These are phyloP conservation scores for Solanum dulcamara DNA, from an alignment of 257 asterid genomes.

Conservation along the genomic window DNA sequence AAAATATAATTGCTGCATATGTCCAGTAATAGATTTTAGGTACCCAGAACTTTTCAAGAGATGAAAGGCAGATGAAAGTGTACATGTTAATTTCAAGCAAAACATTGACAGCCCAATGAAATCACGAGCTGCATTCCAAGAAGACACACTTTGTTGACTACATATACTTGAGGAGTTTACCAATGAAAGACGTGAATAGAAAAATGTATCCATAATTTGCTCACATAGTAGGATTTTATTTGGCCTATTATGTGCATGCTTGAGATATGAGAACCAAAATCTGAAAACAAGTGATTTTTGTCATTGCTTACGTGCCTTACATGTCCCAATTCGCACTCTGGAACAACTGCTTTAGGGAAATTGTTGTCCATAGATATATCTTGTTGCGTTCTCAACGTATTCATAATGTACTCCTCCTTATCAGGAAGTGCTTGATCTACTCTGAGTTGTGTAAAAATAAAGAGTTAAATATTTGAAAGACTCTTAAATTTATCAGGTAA, in stretches of 20 bases:
- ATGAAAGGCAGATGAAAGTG: neutral
- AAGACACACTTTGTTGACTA: neutral
- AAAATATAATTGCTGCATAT: neutral
- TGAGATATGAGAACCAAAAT: neutral
- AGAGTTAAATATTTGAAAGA: neutral
- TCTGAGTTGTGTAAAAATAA: neutral
- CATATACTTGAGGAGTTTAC: neutral
- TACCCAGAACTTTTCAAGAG: neutral
- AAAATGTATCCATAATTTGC: neutral
- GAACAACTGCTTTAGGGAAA: neutral
- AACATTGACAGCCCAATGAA: neutral
- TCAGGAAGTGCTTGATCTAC: neutral
- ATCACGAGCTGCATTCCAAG: neutral
- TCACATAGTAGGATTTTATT: neutral
- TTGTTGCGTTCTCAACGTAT: neutral
- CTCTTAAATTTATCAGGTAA: neutral
- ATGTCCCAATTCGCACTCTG: neutral
- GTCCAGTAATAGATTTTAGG: neutral
- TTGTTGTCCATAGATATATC: neutral
- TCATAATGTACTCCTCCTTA: neutral
- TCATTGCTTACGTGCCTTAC: neutral
- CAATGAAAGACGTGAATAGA: neutral
- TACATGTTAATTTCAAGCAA: neutral
- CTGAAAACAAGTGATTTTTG: neutral
- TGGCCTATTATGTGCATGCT: neutral